Evolutionary conservation across 768 basidiomycete species (phyloP), one percentile per base, ranked within the genome.

Genomic region (Infundibulicybe gibba): DNA sequence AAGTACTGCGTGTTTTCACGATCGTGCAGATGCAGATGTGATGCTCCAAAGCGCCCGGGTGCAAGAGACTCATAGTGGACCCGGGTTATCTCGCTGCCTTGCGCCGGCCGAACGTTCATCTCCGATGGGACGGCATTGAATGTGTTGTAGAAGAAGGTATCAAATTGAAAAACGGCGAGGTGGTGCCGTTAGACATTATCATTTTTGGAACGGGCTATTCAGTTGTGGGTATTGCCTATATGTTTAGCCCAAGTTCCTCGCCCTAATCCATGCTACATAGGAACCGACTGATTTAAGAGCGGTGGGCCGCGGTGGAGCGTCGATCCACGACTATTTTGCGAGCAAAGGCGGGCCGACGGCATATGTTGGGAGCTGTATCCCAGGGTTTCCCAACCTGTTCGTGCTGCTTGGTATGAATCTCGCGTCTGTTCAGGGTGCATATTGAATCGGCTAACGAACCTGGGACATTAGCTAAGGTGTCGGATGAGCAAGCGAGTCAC

Each of bases 1-100:
- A 56, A 37, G 76, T 59, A 44, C 33, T 9, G 19, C 43, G 25
- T 30, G 21, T 15, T 19, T 12, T 30, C 40, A 21, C 40, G 21
- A 20, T 43, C 38, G 12, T 25, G 39, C 33, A 25, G 13, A 21
- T 33, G 41, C 44, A 37, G 38, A 17, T 49, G 41, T 37, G 32
- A 35, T 16, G 16, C 20, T 17, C 43, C 47, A 4, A 50, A 80
- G 79, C 74, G 37, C 72, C 76, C 25, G 83, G 83, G 16, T 85
- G 82, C 58, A 84, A 83, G 60, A 72, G 85, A 33, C 72, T 84
- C 15, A 76, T 86, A 31, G 67, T 78, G 45, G 80, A 87, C 55
- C 76, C 79, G 3, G 72, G 72, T 14, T 85, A 82, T 56, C 70
- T 86, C 15, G 59, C 71, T n/a, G 64, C 69, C 19, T 59, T 85